These are phyloP conservation scores for Avicennia marina DNA, from an alignment of 257 asterid species.

Conservation along the genomic window DNA sequence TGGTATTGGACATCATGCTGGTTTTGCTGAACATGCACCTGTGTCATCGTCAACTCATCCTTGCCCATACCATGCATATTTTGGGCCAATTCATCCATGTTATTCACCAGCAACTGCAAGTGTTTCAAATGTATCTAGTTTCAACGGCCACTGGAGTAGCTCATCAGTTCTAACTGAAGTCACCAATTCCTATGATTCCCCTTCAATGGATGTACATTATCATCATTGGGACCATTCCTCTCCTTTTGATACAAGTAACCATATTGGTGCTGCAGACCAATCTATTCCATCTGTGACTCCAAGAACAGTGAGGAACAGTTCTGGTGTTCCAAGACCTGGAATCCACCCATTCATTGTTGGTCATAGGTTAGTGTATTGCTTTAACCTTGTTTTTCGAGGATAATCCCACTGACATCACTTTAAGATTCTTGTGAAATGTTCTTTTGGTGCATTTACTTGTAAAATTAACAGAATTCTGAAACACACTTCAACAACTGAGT, in stretches of 20 bases:
- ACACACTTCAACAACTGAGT: too few relatives aligned
- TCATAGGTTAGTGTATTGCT: conserved; percentile 58
- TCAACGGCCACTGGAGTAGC: conserved; percentile 65
- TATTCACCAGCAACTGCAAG: conserved; percentile 59
- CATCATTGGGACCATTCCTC: conserved; percentile 66
- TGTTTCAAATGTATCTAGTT: conserved; percentile 63
- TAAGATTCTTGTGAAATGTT: too few relatives aligned
- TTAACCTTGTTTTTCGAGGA: conserved; percentile 32
- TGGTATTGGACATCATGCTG: conserved; percentile 61
- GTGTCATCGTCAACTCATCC: conserved; percentile 70
- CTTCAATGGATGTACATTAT: conserved; percentile 56
- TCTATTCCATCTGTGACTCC: conserved; percentile 44
- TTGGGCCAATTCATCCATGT: conserved; percentile 76
- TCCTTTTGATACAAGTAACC: conserved; percentile 47
- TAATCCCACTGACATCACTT: too few relatives aligned
- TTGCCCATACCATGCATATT: conserved; percentile 76
- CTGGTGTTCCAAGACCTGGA: conserved; percentile 53
- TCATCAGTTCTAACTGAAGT: conserved; percentile 60
- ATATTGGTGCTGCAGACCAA: conserved; percentile 57
- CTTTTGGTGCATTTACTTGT: too few relatives aligned
- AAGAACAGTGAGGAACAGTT: conserved; percentile 42
- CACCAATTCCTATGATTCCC: conserved; percentile 60
- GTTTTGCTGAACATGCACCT: conserved; percentile 62
- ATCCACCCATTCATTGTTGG: conserved; percentile 52
- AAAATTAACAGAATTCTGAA: too few relatives aligned